phyloP scores from a whole-genome alignment of 2,329 filamentous ascomycete genomes.

The Xylogone sp. region DNA sequence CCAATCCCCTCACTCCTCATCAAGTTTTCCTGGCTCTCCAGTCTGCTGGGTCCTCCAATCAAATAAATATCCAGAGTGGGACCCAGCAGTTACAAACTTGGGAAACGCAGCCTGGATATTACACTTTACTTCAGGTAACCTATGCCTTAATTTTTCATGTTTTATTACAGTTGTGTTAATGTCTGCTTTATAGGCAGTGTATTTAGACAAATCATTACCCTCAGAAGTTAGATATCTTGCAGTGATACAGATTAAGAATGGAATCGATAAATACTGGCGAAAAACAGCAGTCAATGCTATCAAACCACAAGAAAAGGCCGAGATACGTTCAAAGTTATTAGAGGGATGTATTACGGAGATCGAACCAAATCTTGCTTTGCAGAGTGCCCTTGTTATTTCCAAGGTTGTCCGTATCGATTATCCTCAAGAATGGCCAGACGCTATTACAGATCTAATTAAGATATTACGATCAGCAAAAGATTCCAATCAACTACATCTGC shows the following conservation, averaged over 20 bases:
- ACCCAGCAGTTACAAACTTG: slow-evolving; percentile 67
- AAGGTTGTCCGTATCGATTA: slow-evolving; percentile 91
- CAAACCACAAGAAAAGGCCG: slow-evolving; percentile 69
- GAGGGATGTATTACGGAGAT: slow-evolving; percentile 74
- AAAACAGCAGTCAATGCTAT: slow-evolving; percentile 59
- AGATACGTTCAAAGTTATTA: slow-evolving; percentile 72
- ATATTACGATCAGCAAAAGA: slow-evolving; percentile 57
- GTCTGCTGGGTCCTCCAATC: slow-evolving; percentile 58
- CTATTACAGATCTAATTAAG: slow-evolving; percentile 56
- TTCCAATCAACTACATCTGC: slow-evolving; percentile 61
- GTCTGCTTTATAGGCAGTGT: slow-evolving; percentile 61
- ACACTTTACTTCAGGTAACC: slow-evolving; percentile 62
- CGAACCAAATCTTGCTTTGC: slow-evolving; percentile 71
- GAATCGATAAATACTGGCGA: slow-evolving; percentile 93
- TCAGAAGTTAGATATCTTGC: slow-evolving; percentile 80
- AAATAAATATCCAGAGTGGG: slow-evolving; percentile 62
- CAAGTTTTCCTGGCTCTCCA: slow-evolving; percentile 63
- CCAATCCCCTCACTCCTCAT: slow-evolving; percentile 62
- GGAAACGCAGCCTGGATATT: slow-evolving; percentile 65
- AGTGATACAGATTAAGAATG: slow-evolving; percentile 93
- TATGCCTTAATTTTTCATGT: not conserved
- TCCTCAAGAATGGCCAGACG: slow-evolving; percentile 76
- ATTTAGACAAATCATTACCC: slow-evolving; percentile 74
- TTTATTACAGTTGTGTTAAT: slow-evolving; percentile 1
- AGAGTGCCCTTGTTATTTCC: slow-evolving; percentile 83